Evolutionary conservation across 768 basidiomycete genomes (phyloP).

Genomic region (Lactifluus pinguis): DNA sequence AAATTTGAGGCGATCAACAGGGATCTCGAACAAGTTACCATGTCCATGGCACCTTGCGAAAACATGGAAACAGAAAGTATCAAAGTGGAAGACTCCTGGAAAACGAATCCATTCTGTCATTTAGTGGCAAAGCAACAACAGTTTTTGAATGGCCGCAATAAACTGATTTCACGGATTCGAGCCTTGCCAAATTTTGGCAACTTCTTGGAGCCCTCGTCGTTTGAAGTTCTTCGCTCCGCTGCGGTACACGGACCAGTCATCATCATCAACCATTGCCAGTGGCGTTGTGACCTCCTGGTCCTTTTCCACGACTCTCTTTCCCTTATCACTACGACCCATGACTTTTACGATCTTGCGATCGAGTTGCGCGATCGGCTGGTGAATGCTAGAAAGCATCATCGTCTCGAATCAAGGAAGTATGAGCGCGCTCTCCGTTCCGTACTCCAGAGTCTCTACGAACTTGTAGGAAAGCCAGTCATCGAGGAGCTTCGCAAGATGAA

Average conservation of each 20-base stretch:
- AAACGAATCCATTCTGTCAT: background rate
- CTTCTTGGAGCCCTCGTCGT: background rate
- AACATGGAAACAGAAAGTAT: background rate
- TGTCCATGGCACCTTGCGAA: background rate
- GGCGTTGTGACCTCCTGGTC: conserved; percentile 3
- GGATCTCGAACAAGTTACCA: background rate
- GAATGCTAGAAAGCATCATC: background rate
- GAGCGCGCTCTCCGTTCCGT: background rate
- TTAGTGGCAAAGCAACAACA: background rate
- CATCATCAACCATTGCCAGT: background rate
- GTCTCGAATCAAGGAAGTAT: background rate
- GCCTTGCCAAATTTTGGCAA: background rate
- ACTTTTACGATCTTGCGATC: background rate
- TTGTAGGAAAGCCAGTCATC: background rate
- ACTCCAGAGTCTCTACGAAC: background rate
- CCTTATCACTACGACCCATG: background rate
- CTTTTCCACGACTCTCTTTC: background rate
- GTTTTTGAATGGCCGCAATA: background rate
- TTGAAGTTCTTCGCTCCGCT: background rate
- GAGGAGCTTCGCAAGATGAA: background rate
- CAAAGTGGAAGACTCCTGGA: background rate
- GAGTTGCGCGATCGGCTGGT: background rate
- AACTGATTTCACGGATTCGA: background rate
- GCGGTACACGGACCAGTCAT: conserved; percentile 6
- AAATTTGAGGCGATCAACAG: background rate